Base-by-base conservation (phyloP, 2,329 filamentous ascomycete species). In the Alternaria hordeiaustralica region DNA sequence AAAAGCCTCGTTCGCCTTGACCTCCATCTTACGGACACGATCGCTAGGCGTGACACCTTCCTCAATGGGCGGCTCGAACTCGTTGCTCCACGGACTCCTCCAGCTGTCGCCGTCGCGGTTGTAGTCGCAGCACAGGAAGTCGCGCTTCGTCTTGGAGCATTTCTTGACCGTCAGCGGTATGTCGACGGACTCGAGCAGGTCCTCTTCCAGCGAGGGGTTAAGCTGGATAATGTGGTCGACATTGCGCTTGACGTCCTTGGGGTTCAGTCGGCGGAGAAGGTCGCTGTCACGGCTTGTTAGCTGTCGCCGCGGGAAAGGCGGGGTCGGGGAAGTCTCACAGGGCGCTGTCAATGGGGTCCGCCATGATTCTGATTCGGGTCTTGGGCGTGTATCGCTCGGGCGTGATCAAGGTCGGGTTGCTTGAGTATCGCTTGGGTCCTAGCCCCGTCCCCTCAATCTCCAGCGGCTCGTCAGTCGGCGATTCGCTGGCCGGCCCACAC, bases 41-140 rank as follows among this genome's bases (percentile, higher is more conserved):
- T 98, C 96, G 74, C 92, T 95, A 1, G 95, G 95, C 12, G 96
- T 89, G 2, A 94, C 93, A 2, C 93, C 93, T 78, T 97, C 94
- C 54, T 86, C 87, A 64, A 97, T 87, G 13, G 94, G 92, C 18
- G 95, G 96, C 79, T 98, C 94, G 81, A 99, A 99, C 82, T 97
- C 92, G 83, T 98, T 98, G 83, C 91, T 96, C 96, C 96, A 99
- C n/a, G 96, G 96, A 70, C 93, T 97, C 67, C 96, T 92, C 87
- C 97, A 97, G 83, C 92, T 96, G 84, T 97, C 95, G 67, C 96
- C 96, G 82, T 99, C 96, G 69, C 96, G 94, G 87, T 99, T 99
- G 87, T 99, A 99, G 87, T 99, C 96, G 86, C 96, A 99, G 76
- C 97, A 92, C 55, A 99, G 89, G 85, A 97, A 99, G 83, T 98